Evolutionary conservation across 306 rosid species (phyloP).

Genomic region (Adenanthera pavonina): DNA sequence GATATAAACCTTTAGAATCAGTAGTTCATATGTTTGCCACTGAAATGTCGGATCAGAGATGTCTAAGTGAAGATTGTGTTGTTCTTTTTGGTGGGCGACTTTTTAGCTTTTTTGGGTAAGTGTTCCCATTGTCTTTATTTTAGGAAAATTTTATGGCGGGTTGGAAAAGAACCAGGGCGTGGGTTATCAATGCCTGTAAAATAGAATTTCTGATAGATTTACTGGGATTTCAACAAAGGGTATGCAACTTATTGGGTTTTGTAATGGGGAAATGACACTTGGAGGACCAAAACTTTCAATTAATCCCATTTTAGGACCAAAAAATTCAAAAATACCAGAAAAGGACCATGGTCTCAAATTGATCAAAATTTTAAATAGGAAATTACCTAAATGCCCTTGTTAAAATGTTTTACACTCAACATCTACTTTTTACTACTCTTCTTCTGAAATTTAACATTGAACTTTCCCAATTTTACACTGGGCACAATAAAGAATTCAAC

Average conservation of each 20-base stretch:
- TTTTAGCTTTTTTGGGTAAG: conserved; percentile 78
- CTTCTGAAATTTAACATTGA: too few relatives aligned
- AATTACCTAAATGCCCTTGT: too few relatives aligned
- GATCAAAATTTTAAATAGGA: too few relatives aligned
- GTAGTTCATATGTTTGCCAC: conserved; percentile 46
- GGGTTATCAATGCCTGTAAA: not conserved
- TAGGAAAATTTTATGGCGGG: conserved; percentile 1
- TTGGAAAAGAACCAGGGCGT: not conserved
- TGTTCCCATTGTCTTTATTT: conserved; percentile 10
- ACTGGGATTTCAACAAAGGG: conserved; percentile 1
- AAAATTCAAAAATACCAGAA: too few relatives aligned
- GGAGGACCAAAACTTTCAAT: too few relatives aligned
- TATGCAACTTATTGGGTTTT: conserved; percentile 6
- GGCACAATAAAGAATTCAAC: too few relatives aligned
- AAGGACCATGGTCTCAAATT: too few relatives aligned
- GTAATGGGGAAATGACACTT: too few relatives aligned
- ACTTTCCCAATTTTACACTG: too few relatives aligned
- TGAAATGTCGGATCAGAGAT: conserved; percentile 49
- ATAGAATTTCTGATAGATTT: not conserved
- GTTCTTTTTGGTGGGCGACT: conserved; percentile 54
- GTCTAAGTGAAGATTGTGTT: conserved; percentile 57
- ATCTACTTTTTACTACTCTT: too few relatives aligned
- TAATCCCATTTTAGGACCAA: too few relatives aligned
- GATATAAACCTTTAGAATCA: conserved; percentile 67
- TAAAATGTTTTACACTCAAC: too few relatives aligned